Evolutionary conservation across 192 early-diverging fungal genomes (phyloP), one percentile per base, ranked within the genome.

Genomic region (Thamnidium elegans): DNA sequence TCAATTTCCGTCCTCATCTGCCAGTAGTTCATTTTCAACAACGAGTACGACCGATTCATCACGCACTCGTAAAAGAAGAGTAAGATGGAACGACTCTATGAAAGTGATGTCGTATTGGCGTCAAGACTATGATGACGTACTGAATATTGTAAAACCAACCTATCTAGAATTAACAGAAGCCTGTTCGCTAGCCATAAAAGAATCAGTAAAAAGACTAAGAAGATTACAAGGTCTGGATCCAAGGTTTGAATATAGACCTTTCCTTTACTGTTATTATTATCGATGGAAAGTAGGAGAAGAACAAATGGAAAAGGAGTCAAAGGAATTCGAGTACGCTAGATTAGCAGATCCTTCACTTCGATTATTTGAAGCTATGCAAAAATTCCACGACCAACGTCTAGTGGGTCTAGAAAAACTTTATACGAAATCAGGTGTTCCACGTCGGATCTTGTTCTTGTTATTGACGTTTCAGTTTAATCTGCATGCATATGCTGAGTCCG

Each of bases 391-490:
- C 19, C 39, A 44, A n/a, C 60, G 71, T 19, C 34, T 72, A 15
- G 32, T 50, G 1, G 71, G 64, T 30, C 47, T 72, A 20, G 30
- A 56, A 3, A 30, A 17, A n/a, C 34, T 72, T 2, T 58, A 52
- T 50, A 42, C 50, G 15, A 34, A 50, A 32, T 19, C 54, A 13
- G 47, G 66, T 15, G 36, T 45, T 19, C 71, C 71, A 5, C 59
- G 62, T 34, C 54, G 71, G 31, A 58, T 65, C 6, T 50, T 72
- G 15, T 62, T 72, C 14, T 15, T 72, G 21, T 36, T 72, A 0
- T 26, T 67, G 17, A 30, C 62, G 3, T 72, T 67, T 45, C 71
- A 72, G 15, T 72, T 63, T 43, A 63, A 67, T 26, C 17, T 72
- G 31, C 52, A 66, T 15, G 20, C 46, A 3, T 72, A 72, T 60